phyloP scores from a whole-genome alignment of 805 yeast species.

The Saturnispora ahearnii region DNA sequence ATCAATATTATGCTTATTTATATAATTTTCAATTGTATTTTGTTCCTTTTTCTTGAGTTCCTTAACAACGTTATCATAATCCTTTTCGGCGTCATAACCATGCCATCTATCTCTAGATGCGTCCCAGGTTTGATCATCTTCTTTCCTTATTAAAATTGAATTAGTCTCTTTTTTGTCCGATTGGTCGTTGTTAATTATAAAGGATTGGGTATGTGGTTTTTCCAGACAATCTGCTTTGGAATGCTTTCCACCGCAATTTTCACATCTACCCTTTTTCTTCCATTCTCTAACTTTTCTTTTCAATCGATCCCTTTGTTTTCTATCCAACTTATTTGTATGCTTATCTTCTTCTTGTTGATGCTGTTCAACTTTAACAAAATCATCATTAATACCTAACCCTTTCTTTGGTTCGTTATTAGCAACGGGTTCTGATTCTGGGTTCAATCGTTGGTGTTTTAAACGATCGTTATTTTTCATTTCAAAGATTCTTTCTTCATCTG shows the following conservation, averaged over 20 bases:
- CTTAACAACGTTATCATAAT: constrained; percentile 44
- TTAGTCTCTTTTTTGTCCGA: constrained; percentile 2
- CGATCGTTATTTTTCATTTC: constrained; percentile 31
- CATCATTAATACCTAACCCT: constrained; percentile 52
- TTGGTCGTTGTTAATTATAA: constrained; percentile 20
- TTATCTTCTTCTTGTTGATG: constrained; percentile 9
- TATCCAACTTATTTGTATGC: constrained; percentile 3
- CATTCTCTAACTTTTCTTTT: constrained; percentile 7
- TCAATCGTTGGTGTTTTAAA: constrained; percentile 49
- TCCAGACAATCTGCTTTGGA: constrained; percentile 47
- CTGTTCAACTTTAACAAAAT: constrained; percentile 20
- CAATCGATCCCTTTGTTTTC: constrained; percentile 2
- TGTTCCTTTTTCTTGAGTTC: constrained; percentile 36
- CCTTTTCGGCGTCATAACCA: constrained; percentile 54
- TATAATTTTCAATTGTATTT: constrained; percentile 16
- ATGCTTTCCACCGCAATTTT: constrained; percentile 54
- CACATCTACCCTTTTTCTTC: constrained; percentile 34
- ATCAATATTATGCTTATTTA: constrained; percentile 5
- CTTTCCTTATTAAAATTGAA: constrained; percentile 15
- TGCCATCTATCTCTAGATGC: constrained; percentile 63
- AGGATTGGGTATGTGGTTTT: constrained; percentile 38
- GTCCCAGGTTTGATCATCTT: constrained; percentile 25
- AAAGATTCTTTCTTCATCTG: constrained; percentile 18
- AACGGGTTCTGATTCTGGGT: constrained; percentile 31
- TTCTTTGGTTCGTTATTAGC: constrained; percentile 41